phyloP scores from a whole-genome alignment of 2,329 filamentous ascomycete genomes.

The Apiospora rasikravindrae region DNA sequence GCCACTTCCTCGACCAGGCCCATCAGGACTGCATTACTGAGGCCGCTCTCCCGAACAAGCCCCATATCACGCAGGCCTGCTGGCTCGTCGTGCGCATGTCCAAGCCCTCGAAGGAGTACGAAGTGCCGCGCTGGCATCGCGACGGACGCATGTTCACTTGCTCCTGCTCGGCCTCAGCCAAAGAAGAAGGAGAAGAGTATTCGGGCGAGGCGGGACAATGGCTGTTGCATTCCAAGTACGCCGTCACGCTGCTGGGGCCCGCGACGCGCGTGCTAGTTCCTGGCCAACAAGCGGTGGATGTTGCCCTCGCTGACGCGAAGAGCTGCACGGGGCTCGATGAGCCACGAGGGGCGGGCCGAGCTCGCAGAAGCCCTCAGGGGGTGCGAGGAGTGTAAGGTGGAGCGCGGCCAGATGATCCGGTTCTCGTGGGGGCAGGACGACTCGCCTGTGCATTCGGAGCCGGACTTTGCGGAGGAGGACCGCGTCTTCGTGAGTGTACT shows the following conservation, averaged over 20 bases:
- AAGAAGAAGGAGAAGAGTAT: background rate
- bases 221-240: slow-evolving; percentile 25
- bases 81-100: slow-evolving; percentile 23
- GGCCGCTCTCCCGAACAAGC: background rate
- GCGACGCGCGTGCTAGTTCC: slow-evolving; percentile 20
- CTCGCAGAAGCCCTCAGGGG: background rate
- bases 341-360: background rate
- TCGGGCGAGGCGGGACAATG: background rate
- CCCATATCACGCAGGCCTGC: slow-evolving; percentile 18
- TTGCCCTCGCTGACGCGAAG: background rate
- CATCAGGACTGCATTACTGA: background rate
- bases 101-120: slow-evolving; percentile 14
- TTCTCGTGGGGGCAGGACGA: slow-evolving; percentile 23
- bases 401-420: slow-evolving; percentile 21
- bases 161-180: background rate
- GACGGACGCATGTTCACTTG: slow-evolving; percentile 25
- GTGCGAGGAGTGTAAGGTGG: background rate
- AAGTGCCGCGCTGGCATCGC: slow-evolving; percentile 23
- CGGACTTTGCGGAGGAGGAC: slow-evolving; percentile 19
- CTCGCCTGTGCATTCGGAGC: slow-evolving; percentile 25
- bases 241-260: slow-evolving; percentile 24
- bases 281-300: background rate
- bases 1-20: background rate
- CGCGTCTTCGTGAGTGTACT: slow-evolving; percentile 23
- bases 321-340: background rate